Evolutionary conservation across 1,284 basidiomycete species (phyloP).

Genomic region (Ustilago loliicola): DNA sequence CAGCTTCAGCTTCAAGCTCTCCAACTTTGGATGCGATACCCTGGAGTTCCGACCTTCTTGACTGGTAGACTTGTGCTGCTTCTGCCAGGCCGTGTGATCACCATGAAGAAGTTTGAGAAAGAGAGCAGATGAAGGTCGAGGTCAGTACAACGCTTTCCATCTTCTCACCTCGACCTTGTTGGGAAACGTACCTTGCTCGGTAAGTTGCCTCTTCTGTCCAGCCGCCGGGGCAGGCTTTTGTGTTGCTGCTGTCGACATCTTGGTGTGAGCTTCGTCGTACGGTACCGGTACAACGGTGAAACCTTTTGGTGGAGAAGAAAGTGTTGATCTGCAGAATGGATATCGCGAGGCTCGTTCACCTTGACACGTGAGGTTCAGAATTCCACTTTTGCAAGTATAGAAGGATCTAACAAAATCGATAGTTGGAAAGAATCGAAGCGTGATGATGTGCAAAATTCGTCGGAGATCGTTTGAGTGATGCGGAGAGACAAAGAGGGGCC

Average conservation of each 20-base stretch:
- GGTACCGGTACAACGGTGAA: not conserved
- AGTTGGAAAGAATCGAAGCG: not conserved
- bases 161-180: not conserved
- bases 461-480: not conserved
- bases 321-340: slow-evolving; percentile 17
- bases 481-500: not conserved
- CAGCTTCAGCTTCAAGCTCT: slow-evolving; percentile 68
- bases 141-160: too few relatives aligned
- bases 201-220: slow-evolving; percentile 39
- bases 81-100: slow-evolving; percentile 26
- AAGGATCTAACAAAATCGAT: not conserved
- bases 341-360: not conserved
- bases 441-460: slow-evolving; percentile 10
- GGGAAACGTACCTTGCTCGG: slow-evolving; percentile 40
- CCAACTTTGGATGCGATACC: slow-evolving; percentile 68
- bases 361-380: slow-evolving; percentile 3
- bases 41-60: slow-evolving; percentile 62
- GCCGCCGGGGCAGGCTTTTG: slow-evolving; percentile 26
- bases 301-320: slow-evolving; percentile 7
- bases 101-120: not conserved
- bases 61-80: slow-evolving; percentile 57
- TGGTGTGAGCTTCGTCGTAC: not conserved
- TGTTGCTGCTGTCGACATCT: slow-evolving; percentile 35
- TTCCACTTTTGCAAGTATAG: not conserved
- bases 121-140: not conserved